phyloP scores from a whole-genome alignment of 345 rosid genomes.

The Gossypium longicalyx region DNA sequence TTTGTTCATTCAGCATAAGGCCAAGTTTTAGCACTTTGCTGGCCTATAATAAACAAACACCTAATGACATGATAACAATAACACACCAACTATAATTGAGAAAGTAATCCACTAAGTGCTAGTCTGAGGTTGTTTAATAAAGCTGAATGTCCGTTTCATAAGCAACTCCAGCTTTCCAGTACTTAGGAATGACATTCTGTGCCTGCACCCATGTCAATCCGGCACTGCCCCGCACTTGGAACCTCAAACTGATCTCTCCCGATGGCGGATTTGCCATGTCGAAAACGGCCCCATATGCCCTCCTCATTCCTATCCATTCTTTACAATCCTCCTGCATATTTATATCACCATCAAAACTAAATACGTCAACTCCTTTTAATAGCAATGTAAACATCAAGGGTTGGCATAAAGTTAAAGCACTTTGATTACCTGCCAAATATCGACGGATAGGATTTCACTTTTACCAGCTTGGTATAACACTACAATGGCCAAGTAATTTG shows the following conservation, averaged over 20 bases:
- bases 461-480: slow-evolving; percentile 49
- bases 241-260: slow-evolving; percentile 45
- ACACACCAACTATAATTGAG: not conserved
- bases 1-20: not conserved
- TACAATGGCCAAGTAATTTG: slow-evolving; percentile 59
- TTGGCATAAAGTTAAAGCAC: not conserved
- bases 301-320: slow-evolving; percentile 70
- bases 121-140: slow-evolving; percentile 16
- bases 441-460: slow-evolving; percentile 52
- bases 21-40: not conserved
- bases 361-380: not conserved
- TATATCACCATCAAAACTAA: not conserved
- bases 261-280: slow-evolving; percentile 57
- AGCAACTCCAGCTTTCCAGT: slow-evolving; percentile 64
- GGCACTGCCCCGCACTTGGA: slow-evolving; percentile 42
- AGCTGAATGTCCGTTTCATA: slow-evolving; percentile 58
- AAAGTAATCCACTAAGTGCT: not conserved
- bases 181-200: slow-evolving; percentile 41
- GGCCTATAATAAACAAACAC: not conserved
- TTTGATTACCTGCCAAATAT: slow-evolving; percentile 56
- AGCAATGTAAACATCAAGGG: not conserved
- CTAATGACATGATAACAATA: not conserved
- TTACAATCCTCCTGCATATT: slow-evolving; percentile 47
- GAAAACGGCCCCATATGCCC: slow-evolving; percentile 66
- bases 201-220: slow-evolving; percentile 56